phyloP scores from a whole-genome alignment of 495 filamentous ascomycete genomes.

The Viridothelium virens region DNA sequence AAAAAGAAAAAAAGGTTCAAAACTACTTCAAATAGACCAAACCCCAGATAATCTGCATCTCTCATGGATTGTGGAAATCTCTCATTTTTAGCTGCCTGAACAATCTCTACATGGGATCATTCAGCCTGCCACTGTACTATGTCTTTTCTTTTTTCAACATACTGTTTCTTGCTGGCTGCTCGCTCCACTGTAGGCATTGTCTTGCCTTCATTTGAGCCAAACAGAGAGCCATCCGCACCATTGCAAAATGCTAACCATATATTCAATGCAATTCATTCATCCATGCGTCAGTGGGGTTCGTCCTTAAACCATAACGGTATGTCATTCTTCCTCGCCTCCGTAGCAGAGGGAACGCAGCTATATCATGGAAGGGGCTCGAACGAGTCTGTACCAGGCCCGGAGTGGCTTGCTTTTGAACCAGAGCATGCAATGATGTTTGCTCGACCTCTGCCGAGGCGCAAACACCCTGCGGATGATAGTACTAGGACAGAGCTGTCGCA shows the following conservation, averaged over 20 bases:
- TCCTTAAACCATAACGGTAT: conserved; percentile 63
- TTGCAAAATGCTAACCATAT: conserved; percentile 39
- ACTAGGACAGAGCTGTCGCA: neutral
- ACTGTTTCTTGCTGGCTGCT: neutral
- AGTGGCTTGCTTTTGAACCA: conserved; percentile 66
- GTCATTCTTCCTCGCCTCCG: conserved; percentile 52
- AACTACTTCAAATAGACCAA: too few species aligned
- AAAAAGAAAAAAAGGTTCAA: too few species aligned
- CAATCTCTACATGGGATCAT: neutral
- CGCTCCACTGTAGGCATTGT: neutral
- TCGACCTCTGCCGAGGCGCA: conserved; percentile 21
- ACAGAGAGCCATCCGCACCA: neutral
- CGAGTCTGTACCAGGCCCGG: conserved; percentile 42
- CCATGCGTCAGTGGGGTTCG: conserved; percentile 64
- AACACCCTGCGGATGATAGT: neutral
- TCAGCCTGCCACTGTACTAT: neutral
- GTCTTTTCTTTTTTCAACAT: neutral
- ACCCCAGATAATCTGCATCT: too few species aligned
- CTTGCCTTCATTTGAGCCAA: neutral
- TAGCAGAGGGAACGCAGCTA: conserved; percentile 52
- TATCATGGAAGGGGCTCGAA: conserved; percentile 49
- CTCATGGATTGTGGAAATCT: too few species aligned
- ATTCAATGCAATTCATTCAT: conserved; percentile 59
- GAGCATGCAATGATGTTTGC: conserved; percentile 59
- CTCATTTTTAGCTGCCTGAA: too few species aligned